Conservation (phyloP, 1,284 basidiomycete species). For the Xanthoconium separans region DNA sequence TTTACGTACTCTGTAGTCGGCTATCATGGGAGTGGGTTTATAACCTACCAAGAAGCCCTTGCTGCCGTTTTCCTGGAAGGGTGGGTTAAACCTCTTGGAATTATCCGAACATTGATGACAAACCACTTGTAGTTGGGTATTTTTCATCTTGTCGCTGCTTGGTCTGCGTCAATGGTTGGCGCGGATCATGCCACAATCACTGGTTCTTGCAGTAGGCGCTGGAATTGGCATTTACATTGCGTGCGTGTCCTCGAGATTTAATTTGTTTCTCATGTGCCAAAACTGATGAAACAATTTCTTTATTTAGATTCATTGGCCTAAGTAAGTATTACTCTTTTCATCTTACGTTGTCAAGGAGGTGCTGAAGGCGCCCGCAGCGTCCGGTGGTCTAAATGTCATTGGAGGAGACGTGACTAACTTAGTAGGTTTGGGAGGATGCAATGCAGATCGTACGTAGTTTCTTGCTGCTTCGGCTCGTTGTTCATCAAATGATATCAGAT, state of each 20-base stretch:
- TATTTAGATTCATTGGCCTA: constrained; percentile 62
- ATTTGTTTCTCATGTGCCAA: not conserved
- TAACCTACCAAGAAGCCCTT: constrained; percentile 81
- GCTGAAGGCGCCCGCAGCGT: constrained; percentile 38
- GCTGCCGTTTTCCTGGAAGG: constrained; percentile 88
- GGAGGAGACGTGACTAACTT: constrained; percentile 74
- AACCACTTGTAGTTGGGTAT: constrained; percentile 61
- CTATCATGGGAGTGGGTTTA: constrained; percentile 73
- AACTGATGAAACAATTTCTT: constrained; percentile 9
- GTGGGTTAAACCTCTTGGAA: constrained; percentile 31
- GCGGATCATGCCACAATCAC: constrained; percentile 83
- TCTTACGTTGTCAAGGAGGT: not conserved
- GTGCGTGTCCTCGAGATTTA: constrained; percentile 36
- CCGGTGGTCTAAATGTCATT: constrained; percentile 72
- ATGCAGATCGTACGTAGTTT: constrained; percentile 42
- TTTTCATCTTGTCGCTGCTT: constrained; percentile 78
- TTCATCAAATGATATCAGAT: constrained; percentile 22
- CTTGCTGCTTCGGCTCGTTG: constrained; percentile 1
- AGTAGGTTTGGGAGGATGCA: constrained; percentile 82
- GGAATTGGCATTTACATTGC: constrained; percentile 88
- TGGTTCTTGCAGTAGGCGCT: constrained; percentile 81
- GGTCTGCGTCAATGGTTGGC: constrained; percentile 91
- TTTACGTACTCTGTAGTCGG: constrained; percentile 90
- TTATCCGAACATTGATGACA: not conserved
- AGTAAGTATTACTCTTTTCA: constrained; percentile 39